Evolutionary conservation across 176 grass and related monocot genomes (phyloP).

Genomic region (Zizania latifolia): DNA sequence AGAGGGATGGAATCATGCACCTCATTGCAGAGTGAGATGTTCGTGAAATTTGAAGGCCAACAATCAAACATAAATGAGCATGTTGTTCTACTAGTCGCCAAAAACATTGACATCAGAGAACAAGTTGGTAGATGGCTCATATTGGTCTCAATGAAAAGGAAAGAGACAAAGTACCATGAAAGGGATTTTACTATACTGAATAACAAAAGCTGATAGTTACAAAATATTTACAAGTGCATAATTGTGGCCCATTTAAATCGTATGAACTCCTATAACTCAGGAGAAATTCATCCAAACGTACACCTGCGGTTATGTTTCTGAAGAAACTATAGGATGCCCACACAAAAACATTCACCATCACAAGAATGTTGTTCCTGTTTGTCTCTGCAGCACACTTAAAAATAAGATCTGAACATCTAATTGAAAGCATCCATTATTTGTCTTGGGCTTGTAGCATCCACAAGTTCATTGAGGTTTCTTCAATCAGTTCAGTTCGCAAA

Average conservation of each 20-base stretch:
- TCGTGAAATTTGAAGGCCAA: not conserved
- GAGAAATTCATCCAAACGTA: slow-evolving; percentile 6
- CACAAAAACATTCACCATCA: not conserved
- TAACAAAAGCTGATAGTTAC: slow-evolving; percentile 21
- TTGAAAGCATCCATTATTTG: not conserved
- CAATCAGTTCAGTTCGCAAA: not conserved
- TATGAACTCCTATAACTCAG: not conserved
- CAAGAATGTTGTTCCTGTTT: not conserved
- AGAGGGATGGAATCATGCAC: not conserved
- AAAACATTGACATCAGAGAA: slow-evolving; percentile 11
- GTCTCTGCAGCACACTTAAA: not conserved
- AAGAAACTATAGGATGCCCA: not conserved
- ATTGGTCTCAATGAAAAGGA: slow-evolving; percentile 14
- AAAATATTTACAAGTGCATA: slow-evolving; percentile 18
- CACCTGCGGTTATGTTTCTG: not conserved
- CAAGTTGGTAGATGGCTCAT: slow-evolving; percentile 17
- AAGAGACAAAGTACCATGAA: slow-evolving; percentile 20
- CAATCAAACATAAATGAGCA: not conserved
- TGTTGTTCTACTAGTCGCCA: not conserved
- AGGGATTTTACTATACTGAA: slow-evolving; percentile 22
- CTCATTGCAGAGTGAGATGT: not conserved
- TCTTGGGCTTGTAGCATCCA: not conserved
- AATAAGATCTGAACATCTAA: not conserved
- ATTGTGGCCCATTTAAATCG: not conserved
- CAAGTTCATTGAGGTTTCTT: not conserved